phyloP scores from a whole-genome alignment of 202 grass and related monocot species.

The Musa balbisiana region DNA sequence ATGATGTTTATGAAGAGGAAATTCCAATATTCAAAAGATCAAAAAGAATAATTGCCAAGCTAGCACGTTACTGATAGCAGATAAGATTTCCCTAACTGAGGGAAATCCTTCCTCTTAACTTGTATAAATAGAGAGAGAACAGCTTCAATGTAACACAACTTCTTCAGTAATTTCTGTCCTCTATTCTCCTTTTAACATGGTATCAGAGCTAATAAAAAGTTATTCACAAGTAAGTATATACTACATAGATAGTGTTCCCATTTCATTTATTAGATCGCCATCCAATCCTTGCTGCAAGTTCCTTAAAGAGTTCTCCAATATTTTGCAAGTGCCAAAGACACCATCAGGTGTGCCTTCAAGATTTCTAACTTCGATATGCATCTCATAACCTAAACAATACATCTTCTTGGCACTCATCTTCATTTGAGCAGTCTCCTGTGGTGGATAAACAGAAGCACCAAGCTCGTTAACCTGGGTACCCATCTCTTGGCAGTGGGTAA shows the following conservation, averaged over 20 bases:
- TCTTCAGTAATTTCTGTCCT: no score
- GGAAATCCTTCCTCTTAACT: no score
- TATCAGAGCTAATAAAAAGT: neutral
- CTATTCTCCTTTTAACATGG: neutral
- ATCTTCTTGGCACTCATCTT: constrained; percentile 33
- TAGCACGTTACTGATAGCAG: no score
- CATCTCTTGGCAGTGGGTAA: constrained; percentile 56
- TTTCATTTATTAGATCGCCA: constrained; percentile 37
- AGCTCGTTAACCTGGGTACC: constrained; percentile 64
- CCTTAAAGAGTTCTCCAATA: constrained; percentile 44
- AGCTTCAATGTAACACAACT: no score
- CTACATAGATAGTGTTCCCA: constrained; percentile 34
- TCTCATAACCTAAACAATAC: constrained; percentile 18
- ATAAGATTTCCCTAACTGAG: no score
- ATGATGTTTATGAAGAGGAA: no score
- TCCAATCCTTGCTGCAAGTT: constrained; percentile 40
- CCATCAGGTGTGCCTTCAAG: constrained; percentile 38
- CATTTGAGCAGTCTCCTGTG: constrained; percentile 63
- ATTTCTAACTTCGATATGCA: constrained; percentile 41
- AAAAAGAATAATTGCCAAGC: no score
- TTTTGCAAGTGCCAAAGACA: constrained; percentile 37
- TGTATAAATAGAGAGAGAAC: no score
- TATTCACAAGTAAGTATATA: neutral
- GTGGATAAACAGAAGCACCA: constrained; percentile 66
- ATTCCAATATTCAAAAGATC: no score